Base-by-base conservation (phyloP, 1,139 yeast species). In the Diutina pseudorugosa region DNA sequence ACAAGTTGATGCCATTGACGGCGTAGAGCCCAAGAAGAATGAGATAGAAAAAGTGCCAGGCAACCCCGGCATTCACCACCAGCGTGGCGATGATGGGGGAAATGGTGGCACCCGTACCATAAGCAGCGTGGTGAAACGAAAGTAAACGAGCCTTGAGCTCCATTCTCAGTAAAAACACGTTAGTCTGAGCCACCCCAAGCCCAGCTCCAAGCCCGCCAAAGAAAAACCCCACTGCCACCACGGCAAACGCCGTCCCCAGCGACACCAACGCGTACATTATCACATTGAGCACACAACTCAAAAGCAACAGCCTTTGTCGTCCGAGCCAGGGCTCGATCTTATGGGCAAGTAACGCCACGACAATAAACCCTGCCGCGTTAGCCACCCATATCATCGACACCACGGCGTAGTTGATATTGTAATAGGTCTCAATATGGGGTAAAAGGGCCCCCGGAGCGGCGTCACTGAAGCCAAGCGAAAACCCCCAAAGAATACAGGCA, bases 171-270 rank as follows among this genome's bases (percentile, higher is more conserved):
- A 81, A 60, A 56, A 80, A 82, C n/a, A 80, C 72, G 59, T 82
- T 83, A 55, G 75, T 72, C 55, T 80, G 82, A 4, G 85, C 75
- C 41, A 79, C 68, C 2, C 76, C 72, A n/a, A 72, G 64, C 1
- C 85, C 87, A 40, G 71, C 62, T 0, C 87, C 89, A 49, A 78
- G 60, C 0, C 88, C 88, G 2, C 82, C 82, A 57, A 80, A 66
- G 60, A 76, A 79, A 59, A 76, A 81, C 0, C 73, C 85, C 45
- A 74, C 61, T 16, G 79, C 81, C 12, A 77, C 71, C 3, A 75
- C 56, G 55, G 80, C 63, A 58, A 67, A 71, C 1, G 56, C 56
- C 5, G 71, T 60, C 2, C 69, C 72, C 50, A 73, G 71, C 50
- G 70, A 59, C n/a, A 73, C 71, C 3, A 76, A 61, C 0, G 71